Base-by-base conservation (phyloP, 2,329 filamentous ascomycete species). In the Lachnum nothofagi region DNA sequence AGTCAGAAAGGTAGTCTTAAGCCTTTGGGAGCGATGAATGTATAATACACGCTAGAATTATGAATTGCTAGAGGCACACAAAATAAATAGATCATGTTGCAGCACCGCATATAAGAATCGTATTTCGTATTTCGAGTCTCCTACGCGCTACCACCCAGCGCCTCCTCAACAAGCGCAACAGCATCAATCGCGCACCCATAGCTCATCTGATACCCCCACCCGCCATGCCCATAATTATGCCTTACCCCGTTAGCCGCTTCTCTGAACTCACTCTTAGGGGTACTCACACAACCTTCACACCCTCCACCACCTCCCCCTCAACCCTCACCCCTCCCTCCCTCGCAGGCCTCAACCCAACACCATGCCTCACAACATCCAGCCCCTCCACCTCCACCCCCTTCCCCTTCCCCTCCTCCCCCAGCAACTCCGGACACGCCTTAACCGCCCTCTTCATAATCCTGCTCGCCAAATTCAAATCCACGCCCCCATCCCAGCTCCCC, bases 141-240 rank as follows among this genome's bases (percentile, higher is more conserved):
- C 12, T 14, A 31, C 9, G 2, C 27, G 3, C 4, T 12, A 31
- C 16, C 29, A 10, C 33, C 23, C 24, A 51, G 23, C 35, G 56
- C 54, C 65, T 85, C 78, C 37, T 78, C 76, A 5, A 89, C 83
- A 65, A 91, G 68, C 65, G 80, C 76, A 2, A 85, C 76, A 0
- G 82, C 83, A 27, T 76, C 72, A 61, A 83, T 74, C 0, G 86
- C 80, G 65, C 85, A 88, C 1, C 86, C 87, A 66, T 85, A 91
- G 4, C 73, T 77, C 22, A 70, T 68, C 59, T 81, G 78, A 56
- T 79, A 87, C 3, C 83, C 84, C 67, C 77, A 79, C 0, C 79
- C 79, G 9, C 74, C 79, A 64, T 81, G 77, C 0, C 79, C 79
- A 63, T 82, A 82, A 53, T 79, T 78, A 63, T 83, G 80, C 35